Evolutionary conservation across 2,329 filamentous ascomycete genomes (phyloP), one percentile per base, ranked within the genome.

Genomic region (Bipolaris sorokiniana): DNA sequence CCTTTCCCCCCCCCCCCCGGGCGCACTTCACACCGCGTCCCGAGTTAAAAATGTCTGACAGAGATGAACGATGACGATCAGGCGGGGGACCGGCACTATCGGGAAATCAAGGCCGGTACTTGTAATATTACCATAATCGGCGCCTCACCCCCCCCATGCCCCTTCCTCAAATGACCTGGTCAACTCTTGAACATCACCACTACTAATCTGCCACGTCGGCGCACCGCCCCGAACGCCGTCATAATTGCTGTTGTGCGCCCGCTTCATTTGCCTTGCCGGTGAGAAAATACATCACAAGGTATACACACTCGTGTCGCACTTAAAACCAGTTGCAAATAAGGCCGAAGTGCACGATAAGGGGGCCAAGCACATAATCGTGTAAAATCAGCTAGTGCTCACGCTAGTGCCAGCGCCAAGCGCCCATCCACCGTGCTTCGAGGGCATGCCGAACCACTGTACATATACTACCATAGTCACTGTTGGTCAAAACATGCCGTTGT

Each of bases 401-500:
- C 52, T 56, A 58, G 56, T 49, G 49, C 22, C 56, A 51, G 56
- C 49, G 49, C 28, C 56, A 51, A 50, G 56, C 52, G 48, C 36
- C 44, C 46, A 53, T 51, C 52, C 38, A 50, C 54, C 54, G 28
- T 48, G 50, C 54, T 38, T 31, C 26, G 22, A 34, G 38, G 9
- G 42, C 38, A 53, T 53, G 44, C 52, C 44, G 40, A 45, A 57
- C 44, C 13, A 49, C 55, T 42, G 33, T 34, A 5, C 33, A 33
- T 13, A 15, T 41, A 48, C 55, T 37, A 59, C 26, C 47, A 54
- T 9, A 28, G 26, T 42, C 58, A 38, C 46, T 34, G 42, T 36
- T 23, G 44, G 22, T 20, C 54, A 52, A 63, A 48, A 56, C 18
- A 74, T 74, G 67, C 63, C 68, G 56, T 54, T 64, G 55, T 62